Evolutionary conservation across 2,329 filamentous ascomycete genomes (phyloP), one percentile per base, ranked within the genome.

Genomic region (Ilyonectria mors-panacis): DNA sequence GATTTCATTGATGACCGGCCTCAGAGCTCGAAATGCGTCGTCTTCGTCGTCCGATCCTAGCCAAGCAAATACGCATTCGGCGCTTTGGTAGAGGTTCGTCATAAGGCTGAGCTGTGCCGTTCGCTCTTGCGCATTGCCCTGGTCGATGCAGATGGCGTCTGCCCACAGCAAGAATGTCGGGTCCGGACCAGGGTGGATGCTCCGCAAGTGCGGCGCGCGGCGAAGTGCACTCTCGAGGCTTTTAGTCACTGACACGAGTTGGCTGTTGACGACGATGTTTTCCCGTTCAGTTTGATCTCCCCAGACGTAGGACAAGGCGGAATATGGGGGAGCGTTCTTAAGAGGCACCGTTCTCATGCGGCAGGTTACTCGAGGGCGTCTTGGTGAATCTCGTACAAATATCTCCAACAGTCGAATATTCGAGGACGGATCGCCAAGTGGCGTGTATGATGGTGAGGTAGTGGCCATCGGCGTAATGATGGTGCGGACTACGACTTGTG

Each of bases 41-140:
- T 59, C 30, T 17, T 51, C 30, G 37, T 59, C 57, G 3, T 59
- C 45, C 4, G 45, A 42, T 4, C 57, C 57, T 1, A 59, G 15
- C 57, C 57, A 59, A 5, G 45, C 57, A 39, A 59, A 59, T 1
- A 59, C 57, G 12, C 57, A 59, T 15, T 59, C 57, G 4, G 57
- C 57, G 10, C 51, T 19, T 39, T 51, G 45, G 33, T 51, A 59
- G 4, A 59, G 21, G 9, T n/a, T 59, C 28, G 57, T 17, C 57
- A 59, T 59, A 4, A 59, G 42, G 15, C 50, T 30, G 15, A 59
- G 30, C 13, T 59, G 57, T 26, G 37, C 37, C 12, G 17, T 13
- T 39, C 37, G 37, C 37, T 39, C 37, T 39, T 2, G 6, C 6
- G 37, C 6, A 39, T 39, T 39, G 17, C 4, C 15, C 15, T 39